Conservation (phyloP, 1,139 yeast genomes). For the Pichia sp. region DNA sequence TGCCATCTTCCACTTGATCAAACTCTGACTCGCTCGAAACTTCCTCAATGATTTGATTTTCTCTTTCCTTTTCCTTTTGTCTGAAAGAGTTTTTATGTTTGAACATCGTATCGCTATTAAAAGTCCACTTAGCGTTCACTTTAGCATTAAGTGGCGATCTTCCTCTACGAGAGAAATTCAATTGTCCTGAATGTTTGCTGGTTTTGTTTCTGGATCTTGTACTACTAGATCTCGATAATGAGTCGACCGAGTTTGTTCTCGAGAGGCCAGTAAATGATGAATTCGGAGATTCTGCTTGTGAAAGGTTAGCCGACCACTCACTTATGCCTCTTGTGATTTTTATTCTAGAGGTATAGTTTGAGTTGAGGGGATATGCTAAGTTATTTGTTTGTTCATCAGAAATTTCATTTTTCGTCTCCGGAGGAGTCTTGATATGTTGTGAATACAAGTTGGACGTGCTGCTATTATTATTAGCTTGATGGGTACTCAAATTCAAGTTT, state of each 20-base stretch:
- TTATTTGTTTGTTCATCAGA: slow-evolving; percentile 7
- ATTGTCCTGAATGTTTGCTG: slow-evolving; percentile 11
- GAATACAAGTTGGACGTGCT: no score
- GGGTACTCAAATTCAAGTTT: neutral
- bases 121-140: slow-evolving; percentile 23
- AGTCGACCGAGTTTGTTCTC: slow-evolving; percentile 24
- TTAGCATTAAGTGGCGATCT: slow-evolving; percentile 32
- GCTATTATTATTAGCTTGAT: no score
- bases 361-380: slow-evolving; percentile 6
- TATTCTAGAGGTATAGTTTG: slow-evolving; percentile 12
- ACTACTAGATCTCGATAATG: slow-evolving; percentile 18
- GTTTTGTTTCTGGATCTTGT: slow-evolving; percentile 15
- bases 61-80: slow-evolving; percentile 11
- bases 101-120: slow-evolving; percentile 10
- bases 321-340: slow-evolving; percentile 21
- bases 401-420: neutral
- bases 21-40: slow-evolving; percentile 21
- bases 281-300: slow-evolving; percentile 24
- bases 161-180: slow-evolving; percentile 27
- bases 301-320: slow-evolving; percentile 21
- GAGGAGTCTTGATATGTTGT: no score
- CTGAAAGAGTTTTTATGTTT: slow-evolving; percentile 23
- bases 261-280: slow-evolving; percentile 25
- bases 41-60: slow-evolving; percentile 28
- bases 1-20: slow-evolving; percentile 11